Evolutionary conservation across 768 basidiomycete genomes (phyloP), one percentile per base, ranked within the genome.

Genomic region (Boletus rufocinnamomeus): DNA sequence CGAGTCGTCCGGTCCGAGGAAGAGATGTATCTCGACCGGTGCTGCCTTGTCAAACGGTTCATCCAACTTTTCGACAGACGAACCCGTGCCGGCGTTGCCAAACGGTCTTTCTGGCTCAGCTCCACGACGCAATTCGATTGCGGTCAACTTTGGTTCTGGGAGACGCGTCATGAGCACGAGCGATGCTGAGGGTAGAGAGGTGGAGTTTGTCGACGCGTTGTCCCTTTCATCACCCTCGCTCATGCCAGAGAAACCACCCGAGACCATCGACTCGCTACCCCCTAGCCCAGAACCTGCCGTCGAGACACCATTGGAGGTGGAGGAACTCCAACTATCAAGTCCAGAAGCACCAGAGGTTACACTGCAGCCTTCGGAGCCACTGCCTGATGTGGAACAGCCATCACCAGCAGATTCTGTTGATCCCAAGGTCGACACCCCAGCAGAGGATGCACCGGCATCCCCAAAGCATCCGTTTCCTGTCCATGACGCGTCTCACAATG

Each of bases 21-120:
- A 73, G 61, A 64, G 63, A 54, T 73, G 57, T 45, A 64, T 74
- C 48, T 72, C 72, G 19, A 65, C 72, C 0, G 72, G 72, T 2
- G 32, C 61, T 3, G 46, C 61, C 3, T 38, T 74, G 27, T 69
- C 71, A 16, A 52, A 45, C 9, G 21, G 19, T 9, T 51, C 63
- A 7, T 19, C 62, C 43, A 59, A 17, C 17, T 57, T 67, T 41
- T 32, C 45, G 27, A 53, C 58, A 0, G 64, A 67, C 50, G 67
- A 66, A 21, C 65, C 72, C 11, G 60, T 71, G 9, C 72, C 72
- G 3, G 47, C 64, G 21, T 25, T 74, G 49, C 72, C 72, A 13
- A 63, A 57, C 45, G 53, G 52, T 45, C 32, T 52, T 2, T 4
- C 52, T 1, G 48, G 50, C 4, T 11, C 21, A 1, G 38, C 45